Conservation (phyloP, 2,329 filamentous ascomycete genomes). For the Ophiostoma australiae region DNA sequence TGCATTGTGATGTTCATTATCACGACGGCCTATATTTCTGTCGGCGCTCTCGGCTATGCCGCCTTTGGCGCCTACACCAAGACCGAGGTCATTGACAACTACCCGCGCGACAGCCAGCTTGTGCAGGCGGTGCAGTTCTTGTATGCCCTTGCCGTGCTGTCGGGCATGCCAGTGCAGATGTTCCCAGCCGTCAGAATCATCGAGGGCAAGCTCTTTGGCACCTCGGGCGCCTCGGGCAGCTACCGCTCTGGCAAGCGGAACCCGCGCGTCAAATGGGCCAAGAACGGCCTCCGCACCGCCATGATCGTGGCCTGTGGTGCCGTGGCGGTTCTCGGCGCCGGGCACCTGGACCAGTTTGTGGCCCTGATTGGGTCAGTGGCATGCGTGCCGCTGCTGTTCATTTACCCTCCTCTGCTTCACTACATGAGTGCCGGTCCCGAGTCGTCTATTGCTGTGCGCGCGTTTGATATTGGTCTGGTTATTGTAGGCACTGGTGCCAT, state of each 20-base stretch:
- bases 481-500: constrained; percentile 44
- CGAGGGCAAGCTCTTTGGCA: constrained; percentile 61
- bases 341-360: constrained; percentile 69
- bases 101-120: constrained; percentile 63
- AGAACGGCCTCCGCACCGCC: constrained; percentile 60
- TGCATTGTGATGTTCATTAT: constrained; percentile 68
- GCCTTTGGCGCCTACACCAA: constrained; percentile 64
- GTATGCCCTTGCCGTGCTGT: constrained; percentile 68
- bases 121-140: constrained; percentile 72
- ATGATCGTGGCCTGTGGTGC: constrained; percentile 56
- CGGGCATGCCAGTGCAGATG: constrained; percentile 67
- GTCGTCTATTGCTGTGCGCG: constrained; percentile 48
- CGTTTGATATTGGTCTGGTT: constrained; percentile 34
- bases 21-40: constrained; percentile 65
- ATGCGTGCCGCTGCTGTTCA: constrained; percentile 71
- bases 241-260: constrained; percentile 61
- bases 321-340: constrained; percentile 60
- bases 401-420: constrained; percentile 68
- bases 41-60: constrained; percentile 68
- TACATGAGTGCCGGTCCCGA: constrained; percentile 59
- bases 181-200: constrained; percentile 70
- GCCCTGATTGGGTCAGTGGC: constrained; percentile 68
- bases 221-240: background rate
- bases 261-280: constrained; percentile 66
- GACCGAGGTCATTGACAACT: constrained; percentile 73